These are phyloP conservation scores for Globisporangium abappressorium DNA, from an alignment of 352 stramenopile genomes.

Conservation along the genomic window DNA sequence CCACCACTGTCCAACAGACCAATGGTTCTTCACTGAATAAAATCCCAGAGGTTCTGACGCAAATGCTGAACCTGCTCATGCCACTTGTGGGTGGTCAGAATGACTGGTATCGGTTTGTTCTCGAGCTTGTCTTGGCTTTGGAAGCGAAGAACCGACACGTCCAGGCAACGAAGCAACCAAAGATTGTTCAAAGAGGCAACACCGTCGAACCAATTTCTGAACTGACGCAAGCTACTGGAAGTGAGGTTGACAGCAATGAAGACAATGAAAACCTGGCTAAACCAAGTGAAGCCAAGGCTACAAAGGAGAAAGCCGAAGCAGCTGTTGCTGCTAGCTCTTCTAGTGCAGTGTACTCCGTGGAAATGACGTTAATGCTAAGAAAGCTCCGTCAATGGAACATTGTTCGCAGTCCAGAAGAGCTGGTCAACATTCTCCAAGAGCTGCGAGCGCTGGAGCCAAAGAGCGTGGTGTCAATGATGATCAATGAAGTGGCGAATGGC, in stretches of 20 bases:
- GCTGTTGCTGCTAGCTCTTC: not conserved
- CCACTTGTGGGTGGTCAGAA: conserved; percentile 17
- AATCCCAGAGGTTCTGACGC: conserved; percentile 17
- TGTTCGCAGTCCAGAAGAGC: not conserved
- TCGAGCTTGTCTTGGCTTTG: conserved; percentile 15
- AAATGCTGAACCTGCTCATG: conserved; percentile 15
- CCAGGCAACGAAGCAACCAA: not conserved
- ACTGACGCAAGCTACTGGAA: not conserved
- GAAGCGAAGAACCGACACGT: not conserved
- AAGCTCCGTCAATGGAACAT: conserved; percentile 1
- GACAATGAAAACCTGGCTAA: not conserved
- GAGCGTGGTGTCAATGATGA: not conserved
- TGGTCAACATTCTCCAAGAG: not conserved
- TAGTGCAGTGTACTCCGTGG: not conserved
- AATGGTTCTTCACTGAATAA: conserved; percentile 15
- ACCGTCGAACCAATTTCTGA: conserved; percentile 1
- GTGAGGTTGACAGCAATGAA: not conserved
- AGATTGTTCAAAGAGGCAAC: not conserved
- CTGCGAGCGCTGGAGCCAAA: not conserved
- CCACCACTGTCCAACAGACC: not conserved
- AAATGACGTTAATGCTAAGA: not conserved
- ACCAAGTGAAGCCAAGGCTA: not conserved
- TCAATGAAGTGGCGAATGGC: not conserved
- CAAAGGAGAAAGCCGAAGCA: not conserved
- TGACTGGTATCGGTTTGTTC: conserved; percentile 31